phyloP scores from a whole-genome alignment of 768 basidiomycete species.

The Suillus subaureus region DNA sequence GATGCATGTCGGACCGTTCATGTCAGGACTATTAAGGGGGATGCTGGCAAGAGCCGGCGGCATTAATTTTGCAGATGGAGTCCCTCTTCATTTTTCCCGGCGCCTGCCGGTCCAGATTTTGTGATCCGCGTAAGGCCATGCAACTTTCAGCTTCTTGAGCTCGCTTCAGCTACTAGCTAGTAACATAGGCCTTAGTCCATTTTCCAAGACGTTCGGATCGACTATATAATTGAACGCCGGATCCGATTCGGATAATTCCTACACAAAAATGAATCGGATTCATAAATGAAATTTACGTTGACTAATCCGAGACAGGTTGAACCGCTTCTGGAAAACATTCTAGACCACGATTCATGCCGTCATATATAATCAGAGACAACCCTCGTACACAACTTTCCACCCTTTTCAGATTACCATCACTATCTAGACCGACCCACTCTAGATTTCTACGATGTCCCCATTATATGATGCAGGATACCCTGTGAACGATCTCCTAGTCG shows the following conservation, averaged over 20 bases:
- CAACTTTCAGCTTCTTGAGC: not conserved
- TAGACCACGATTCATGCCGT: slow-evolving; percentile 8
- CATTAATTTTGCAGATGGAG: not conserved
- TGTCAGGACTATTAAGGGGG: not conserved
- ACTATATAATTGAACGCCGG: not conserved
- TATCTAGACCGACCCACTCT: not conserved
- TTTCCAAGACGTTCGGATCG: not conserved
- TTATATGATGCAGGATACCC: slow-evolving; percentile 2
- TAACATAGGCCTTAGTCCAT: not conserved
- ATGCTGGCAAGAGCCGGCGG: not conserved
- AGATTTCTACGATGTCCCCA: not conserved
- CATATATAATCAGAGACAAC: slow-evolving; percentile 13
- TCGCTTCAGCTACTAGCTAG: not conserved
- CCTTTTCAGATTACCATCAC: slow-evolving; percentile 6
- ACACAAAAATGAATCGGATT: slow-evolving; percentile 4
- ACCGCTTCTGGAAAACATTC: slow-evolving; percentile 12
- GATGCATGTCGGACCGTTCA: not conserved
- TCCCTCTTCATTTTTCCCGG: not conserved
- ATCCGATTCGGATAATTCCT: not conserved
- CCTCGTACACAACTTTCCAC: slow-evolving; percentile 13
- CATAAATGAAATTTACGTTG: slow-evolving; percentile 11
- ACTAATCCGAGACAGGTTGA: slow-evolving; percentile 11
- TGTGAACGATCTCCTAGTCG: slow-evolving; percentile 8
- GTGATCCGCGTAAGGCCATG: not conserved
- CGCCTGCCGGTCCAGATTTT: not conserved